Conservation (phyloP, 139 green algal species). For the Volvox africanus region DNA sequence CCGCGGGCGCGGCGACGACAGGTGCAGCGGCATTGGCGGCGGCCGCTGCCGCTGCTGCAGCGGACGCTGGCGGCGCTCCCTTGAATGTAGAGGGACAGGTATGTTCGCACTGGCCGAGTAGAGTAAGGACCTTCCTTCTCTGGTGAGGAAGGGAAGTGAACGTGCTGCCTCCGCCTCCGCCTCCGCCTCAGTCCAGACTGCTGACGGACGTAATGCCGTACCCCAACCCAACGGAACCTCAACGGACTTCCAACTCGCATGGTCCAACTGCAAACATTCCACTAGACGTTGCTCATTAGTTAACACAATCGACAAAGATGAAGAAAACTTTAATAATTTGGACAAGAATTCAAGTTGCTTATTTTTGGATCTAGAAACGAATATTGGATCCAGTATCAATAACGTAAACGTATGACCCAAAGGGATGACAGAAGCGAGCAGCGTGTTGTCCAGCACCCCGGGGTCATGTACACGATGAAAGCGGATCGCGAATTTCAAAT, state of each 20-base stretch:
- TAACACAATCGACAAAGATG: no score
- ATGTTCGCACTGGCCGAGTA: constrained; percentile 37
- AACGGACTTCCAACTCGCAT: neutral
- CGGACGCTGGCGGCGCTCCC: constrained; percentile 51
- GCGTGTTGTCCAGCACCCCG: no score
- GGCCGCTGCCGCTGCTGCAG: constrained; percentile 10
- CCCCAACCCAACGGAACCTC: neutral
- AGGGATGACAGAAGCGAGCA: no score
- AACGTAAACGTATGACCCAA: no score
- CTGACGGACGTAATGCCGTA: neutral
- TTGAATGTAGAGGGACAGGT: constrained; percentile 81
- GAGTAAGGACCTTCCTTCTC: neutral
- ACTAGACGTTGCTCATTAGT: no score
- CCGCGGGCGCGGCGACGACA: neutral
- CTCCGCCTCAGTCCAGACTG: neutral
- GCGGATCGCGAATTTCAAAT: no score
- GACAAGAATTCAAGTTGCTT: no score
- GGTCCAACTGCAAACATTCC: no score
- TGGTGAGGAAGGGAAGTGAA: neutral
- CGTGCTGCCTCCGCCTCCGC: neutral
- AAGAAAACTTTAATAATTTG: no score
- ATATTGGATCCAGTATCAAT: no score
- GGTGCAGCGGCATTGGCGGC: neutral
- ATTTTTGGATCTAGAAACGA: no score
- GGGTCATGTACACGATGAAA: no score